Conservation (phyloP, 208 protist species). For the Leishmania tropica region DNA sequence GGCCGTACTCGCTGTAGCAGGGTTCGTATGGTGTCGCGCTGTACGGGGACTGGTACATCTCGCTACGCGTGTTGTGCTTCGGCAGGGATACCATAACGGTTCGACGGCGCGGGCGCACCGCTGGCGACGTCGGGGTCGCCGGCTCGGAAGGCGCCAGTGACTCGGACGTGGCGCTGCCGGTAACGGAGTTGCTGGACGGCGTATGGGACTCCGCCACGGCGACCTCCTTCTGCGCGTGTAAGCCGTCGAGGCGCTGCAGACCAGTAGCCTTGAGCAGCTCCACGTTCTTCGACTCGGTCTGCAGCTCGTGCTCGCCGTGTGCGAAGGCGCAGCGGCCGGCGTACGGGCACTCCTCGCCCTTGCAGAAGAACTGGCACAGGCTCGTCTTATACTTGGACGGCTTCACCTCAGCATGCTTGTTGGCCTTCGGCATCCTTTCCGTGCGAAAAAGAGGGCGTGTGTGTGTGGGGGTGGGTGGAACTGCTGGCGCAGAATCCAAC, state of each 20-base stretch:
- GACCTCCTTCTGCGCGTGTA: slow-evolving; percentile 7
- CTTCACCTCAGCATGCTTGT: slow-evolving; percentile 72
- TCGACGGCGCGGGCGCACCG: slow-evolving; percentile 39
- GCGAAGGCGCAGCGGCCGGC: slow-evolving; percentile 79
- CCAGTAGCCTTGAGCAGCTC: slow-evolving; percentile 65
- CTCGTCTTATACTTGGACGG: slow-evolving; percentile 89
- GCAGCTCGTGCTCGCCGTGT: slow-evolving; percentile 81
- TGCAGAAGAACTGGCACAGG: slow-evolving; percentile 72
- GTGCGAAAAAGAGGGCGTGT: neutral
- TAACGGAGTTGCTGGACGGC: slow-evolving; percentile 25
- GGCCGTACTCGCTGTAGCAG: slow-evolving; percentile 26
- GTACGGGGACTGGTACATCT: slow-evolving; percentile 32
- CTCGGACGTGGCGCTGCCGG: slow-evolving; percentile 18
- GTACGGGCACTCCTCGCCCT: slow-evolving; percentile 69
- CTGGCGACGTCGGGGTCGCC: slow-evolving; percentile 8
- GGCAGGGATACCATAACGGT: slow-evolving; percentile 68
- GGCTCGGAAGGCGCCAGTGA: slow-evolving; percentile 6
- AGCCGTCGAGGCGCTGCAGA: slow-evolving; percentile 63
- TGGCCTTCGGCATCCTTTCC: slow-evolving; percentile 37
- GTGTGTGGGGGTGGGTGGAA: neutral
- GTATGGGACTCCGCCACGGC: neutral
- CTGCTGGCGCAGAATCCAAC: too few relatives aligned
- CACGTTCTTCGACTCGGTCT: slow-evolving; percentile 69
- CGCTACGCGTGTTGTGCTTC: slow-evolving; percentile 36
- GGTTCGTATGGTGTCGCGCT: slow-evolving; percentile 17